These are phyloP conservation scores for Chaetomium strumarium DNA, from an alignment of 2,329 filamentous ascomycete species.

Conservation along the genomic window DNA sequence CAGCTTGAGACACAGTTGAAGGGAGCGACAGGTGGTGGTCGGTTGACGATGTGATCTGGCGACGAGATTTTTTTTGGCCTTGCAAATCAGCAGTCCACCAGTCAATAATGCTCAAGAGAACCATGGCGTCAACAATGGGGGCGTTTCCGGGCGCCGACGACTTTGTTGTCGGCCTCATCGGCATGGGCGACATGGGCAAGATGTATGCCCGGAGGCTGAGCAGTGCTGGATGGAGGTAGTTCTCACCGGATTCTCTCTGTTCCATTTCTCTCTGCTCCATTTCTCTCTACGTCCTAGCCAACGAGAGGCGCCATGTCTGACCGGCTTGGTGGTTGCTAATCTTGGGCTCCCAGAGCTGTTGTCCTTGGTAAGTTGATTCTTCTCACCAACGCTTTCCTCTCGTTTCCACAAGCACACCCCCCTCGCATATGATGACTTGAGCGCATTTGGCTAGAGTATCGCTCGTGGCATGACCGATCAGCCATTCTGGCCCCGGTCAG, in stretches of 20 bases:
- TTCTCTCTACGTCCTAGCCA: neutral
- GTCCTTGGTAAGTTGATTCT: conserved; percentile 23
- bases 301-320: neutral
- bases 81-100: conserved; percentile 1
- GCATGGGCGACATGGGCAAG: conserved; percentile 99
- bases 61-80: conserved; percentile 1
- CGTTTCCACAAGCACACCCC: conserved; percentile 23
- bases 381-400: conserved; percentile 12
- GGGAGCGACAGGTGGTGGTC: conserved; percentile 2
- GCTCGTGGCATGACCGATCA: conserved; percentile 53
- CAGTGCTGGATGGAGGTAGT: conserved; percentile 94
- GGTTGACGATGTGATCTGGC: conserved; percentile 22
- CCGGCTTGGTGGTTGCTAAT: conserved; percentile 1
- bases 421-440: conserved; percentile 90
- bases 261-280: neutral
- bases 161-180: conserved; percentile 87
- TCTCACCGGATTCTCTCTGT: conserved; percentile 9
- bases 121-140: conserved; percentile 24
- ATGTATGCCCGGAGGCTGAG: conserved; percentile 92
- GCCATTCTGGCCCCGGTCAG: conserved; percentile 68
- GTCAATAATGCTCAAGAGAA: conserved; percentile 6
- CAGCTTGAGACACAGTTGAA: neutral
- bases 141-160: conserved; percentile 51
- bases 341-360: conserved; percentile 4
- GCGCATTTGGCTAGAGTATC: conserved; percentile 99